phyloP scores from a whole-genome alignment of 202 grass and related monocot genomes.

The Carex arenaria region DNA sequence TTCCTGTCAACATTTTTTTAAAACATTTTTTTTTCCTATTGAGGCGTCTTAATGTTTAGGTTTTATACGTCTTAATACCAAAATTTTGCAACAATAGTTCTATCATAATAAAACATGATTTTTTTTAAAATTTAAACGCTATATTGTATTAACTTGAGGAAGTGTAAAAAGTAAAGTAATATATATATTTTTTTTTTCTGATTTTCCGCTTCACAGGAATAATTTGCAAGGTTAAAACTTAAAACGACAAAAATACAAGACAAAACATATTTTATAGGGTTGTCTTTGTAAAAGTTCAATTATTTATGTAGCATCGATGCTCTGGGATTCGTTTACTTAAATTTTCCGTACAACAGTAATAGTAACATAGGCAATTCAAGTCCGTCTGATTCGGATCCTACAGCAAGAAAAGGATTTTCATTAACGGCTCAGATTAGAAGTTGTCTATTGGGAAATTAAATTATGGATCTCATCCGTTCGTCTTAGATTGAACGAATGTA shows the following conservation, averaged over 20 bases:
- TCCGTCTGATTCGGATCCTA: background rate
- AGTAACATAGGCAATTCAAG: background rate
- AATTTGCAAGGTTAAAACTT: background rate
- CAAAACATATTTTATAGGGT: background rate
- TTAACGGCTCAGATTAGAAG: background rate
- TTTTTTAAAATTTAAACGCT: background rate
- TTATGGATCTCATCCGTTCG: background rate
- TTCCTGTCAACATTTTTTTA: background rate
- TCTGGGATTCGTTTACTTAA: background rate
- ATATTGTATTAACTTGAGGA: background rate
- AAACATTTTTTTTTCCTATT: background rate
- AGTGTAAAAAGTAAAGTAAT: background rate
- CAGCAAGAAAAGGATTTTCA: background rate
- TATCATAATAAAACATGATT: background rate
- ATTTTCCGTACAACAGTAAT: background rate
- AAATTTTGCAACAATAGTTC: background rate
- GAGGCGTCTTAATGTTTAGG: background rate
- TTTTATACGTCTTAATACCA: background rate
- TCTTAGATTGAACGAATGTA: background rate
- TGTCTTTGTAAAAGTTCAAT: background rate
- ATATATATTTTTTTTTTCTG: background rate
- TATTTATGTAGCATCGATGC: background rate
- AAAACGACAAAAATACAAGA: background rate
- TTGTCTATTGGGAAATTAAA: background rate
- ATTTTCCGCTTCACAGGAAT: background rate